Percentiles rank a stretch among this genome's conserved stretches.
phyloP scores from a whole-genome alignment of 352 stramenopile species.

The Phytopythium aichiense region DNA sequence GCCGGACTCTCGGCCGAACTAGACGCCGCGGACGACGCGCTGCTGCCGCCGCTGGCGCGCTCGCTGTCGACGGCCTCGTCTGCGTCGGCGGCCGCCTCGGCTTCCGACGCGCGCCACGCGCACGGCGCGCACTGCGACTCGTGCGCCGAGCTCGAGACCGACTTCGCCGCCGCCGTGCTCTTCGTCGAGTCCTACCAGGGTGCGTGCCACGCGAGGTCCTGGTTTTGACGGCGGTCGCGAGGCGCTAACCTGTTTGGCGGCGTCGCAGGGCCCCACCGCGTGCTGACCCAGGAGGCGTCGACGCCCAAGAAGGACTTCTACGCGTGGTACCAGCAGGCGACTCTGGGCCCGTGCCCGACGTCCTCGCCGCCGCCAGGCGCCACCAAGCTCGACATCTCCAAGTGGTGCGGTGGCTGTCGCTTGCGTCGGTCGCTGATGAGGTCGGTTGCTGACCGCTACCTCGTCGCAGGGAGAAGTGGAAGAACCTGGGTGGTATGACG shows the following conservation, averaged over 20 bases:
- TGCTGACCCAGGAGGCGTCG: conserved; percentile 68
- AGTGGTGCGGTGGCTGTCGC: conserved; percentile 25
- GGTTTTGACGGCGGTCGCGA: no score
- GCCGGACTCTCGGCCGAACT: conserved; percentile 26
- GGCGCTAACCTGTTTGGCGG: neutral
- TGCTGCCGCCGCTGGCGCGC: conserved; percentile 13
- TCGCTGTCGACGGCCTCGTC: conserved; percentile 31
- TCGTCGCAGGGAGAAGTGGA: conserved; percentile 63
- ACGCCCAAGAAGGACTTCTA: conserved; percentile 79
- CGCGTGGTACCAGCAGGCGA: conserved; percentile 74
- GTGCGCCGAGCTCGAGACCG: conserved; percentile 54
- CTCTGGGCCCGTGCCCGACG: conserved; percentile 44
- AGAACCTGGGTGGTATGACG: conserved; percentile 56
- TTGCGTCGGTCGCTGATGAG: no score
- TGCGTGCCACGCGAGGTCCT: neutral
- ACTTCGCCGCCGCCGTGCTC: conserved; percentile 68
- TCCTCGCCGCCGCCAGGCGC: conserved; percentile 24
- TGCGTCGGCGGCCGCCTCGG: conserved; percentile 9
- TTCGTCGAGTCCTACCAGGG: conserved; percentile 82
- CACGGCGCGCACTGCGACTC: conserved; percentile 34
- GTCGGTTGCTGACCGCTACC: neutral
- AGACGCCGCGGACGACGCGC: conserved; percentile 26
- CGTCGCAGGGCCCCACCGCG: conserved; percentile 47
- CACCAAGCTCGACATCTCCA: conserved; percentile 52
- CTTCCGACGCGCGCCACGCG: conserved; percentile 11